Evolutionary conservation across 805 yeast genomes (phyloP).

Genomic region (Yamadazyma tumulicola): DNA sequence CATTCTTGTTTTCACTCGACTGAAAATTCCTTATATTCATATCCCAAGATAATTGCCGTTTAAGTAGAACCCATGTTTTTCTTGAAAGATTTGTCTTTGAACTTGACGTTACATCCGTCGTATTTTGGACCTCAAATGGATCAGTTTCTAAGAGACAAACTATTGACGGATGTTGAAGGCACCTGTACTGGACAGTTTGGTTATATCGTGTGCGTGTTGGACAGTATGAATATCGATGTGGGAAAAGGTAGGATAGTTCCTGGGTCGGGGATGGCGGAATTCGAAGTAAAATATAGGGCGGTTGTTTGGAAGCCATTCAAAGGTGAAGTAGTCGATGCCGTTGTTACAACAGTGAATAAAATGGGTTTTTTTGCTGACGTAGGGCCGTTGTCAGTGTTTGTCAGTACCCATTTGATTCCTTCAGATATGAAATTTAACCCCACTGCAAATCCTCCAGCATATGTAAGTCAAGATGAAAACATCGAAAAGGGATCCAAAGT

Average conservation of each 20-base stretch:
- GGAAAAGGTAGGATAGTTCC: slow-evolving; percentile 93
- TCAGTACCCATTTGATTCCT: slow-evolving; percentile 92
- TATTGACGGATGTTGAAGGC: slow-evolving; percentile 95
- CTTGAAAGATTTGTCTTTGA: slow-evolving; percentile 82
- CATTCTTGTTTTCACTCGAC: no score
- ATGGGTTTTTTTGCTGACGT: slow-evolving; percentile 98
- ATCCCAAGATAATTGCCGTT: no score
- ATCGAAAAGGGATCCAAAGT: slow-evolving; percentile 93
- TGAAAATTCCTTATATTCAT: no score
- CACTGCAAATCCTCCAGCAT: slow-evolving; percentile 97
- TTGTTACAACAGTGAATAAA: slow-evolving; percentile 87
- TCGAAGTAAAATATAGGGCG: slow-evolving; percentile 92
- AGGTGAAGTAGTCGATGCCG: slow-evolving; percentile 97
- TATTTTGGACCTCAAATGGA: slow-evolving; percentile 98
- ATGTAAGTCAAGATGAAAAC: slow-evolving; percentile 90
- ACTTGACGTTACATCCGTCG: slow-evolving; percentile 93
- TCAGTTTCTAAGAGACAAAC: slow-evolving; percentile 82
- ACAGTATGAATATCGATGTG: slow-evolving; percentile 89
- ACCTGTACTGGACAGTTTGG: slow-evolving; percentile 99
- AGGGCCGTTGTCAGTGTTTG: slow-evolving; percentile 93
- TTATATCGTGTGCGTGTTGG: slow-evolving; percentile 92
- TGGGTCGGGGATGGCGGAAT: slow-evolving; percentile 90
- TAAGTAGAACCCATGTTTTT: slow-evolving; percentile 39
- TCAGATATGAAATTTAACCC: slow-evolving; percentile 92
- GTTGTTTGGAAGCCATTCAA: slow-evolving; percentile 98